Base-by-base conservation (phyloP, 164 flowering plant species). In the Umbilicus rupestris region DNA sequence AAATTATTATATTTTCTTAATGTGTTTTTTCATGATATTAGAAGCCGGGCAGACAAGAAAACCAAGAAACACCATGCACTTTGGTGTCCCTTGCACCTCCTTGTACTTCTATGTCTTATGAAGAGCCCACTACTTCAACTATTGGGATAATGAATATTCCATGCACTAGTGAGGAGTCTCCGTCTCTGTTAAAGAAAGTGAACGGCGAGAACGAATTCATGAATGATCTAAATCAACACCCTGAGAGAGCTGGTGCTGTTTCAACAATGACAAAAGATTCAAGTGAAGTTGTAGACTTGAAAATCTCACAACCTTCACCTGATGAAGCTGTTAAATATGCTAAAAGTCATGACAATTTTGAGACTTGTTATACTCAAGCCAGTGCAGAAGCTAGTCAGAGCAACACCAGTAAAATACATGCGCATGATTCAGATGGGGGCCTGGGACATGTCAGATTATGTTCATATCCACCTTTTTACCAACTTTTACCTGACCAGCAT, bases 371-470 rank as follows among this genome's bases (percentile, higher is more conserved):
- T 65, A 64, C 33, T 63, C 72, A 64, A 42, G 52, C 60, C 42
- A 74, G 75, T 73, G 88, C 66, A 42, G 81, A 75, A 68, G 66
- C 73, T 37, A 50, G 76, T 62, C 86, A 80, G 66, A 81, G 72
- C 72, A 82, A 79, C 71, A 89, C 90, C 37, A 83, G 87, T 67
- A 86, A 85, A 75, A 83, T 85, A 10, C 83, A 90, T 50, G 88
- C 85, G 66, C 88, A 88, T 39, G 78, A 82, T 63, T 67, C 85
- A 22, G 89, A 89, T 64, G 84, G 83, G 50, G 80, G 71, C 74
- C 63, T 62, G 22, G 83, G 71, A 63, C 46, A 74, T 62, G 68
- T 67, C 67, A 70, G 50, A 66, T 71, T 72, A 55, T 26, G 79
- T n/a, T 64, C 75, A 19, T 74, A 76, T 67, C 31, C 70, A 69